phyloP scores from a whole-genome alignment of 257 asterid genomes.

The Datura wrightii region DNA sequence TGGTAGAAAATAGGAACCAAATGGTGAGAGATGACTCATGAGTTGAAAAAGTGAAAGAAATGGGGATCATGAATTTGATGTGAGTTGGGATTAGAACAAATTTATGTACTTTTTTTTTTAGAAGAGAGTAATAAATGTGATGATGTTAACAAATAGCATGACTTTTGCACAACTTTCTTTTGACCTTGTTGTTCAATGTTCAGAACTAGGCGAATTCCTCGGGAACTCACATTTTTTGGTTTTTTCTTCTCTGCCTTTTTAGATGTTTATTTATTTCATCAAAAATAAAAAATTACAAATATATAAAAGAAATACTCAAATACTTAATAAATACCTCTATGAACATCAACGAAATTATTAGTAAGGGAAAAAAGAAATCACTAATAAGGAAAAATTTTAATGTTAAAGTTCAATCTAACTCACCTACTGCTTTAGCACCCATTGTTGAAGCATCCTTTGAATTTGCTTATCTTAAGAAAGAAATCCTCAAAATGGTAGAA shows the following conservation, averaged over 20 bases:
- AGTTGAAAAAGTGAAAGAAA: neutral
- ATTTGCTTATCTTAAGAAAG: no score
- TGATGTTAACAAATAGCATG: neutral
- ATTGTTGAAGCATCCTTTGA: no score
- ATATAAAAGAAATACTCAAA: neutral
- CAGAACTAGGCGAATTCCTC: neutral
- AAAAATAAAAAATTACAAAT: neutral
- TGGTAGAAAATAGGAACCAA: neutral
- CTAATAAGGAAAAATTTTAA: neutral
- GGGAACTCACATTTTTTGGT: neutral
- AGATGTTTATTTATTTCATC: neutral
- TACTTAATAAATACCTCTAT: neutral
- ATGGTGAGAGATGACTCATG: neutral
- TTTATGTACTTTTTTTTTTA: neutral
- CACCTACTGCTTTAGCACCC: no score
- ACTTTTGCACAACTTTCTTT: neutral
- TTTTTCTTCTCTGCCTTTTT: neutral
- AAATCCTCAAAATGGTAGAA: no score
- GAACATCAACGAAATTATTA: neutral
- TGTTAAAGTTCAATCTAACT: neutral
- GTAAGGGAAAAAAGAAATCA: no score
- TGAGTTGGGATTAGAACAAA: neutral
- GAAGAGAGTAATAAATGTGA: neutral
- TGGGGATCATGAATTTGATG: neutral
- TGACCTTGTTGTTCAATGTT: neutral